Evolutionary conservation across 805 yeast species (phyloP).

Genomic region (Sugiyamaella mastotermitis): DNA sequence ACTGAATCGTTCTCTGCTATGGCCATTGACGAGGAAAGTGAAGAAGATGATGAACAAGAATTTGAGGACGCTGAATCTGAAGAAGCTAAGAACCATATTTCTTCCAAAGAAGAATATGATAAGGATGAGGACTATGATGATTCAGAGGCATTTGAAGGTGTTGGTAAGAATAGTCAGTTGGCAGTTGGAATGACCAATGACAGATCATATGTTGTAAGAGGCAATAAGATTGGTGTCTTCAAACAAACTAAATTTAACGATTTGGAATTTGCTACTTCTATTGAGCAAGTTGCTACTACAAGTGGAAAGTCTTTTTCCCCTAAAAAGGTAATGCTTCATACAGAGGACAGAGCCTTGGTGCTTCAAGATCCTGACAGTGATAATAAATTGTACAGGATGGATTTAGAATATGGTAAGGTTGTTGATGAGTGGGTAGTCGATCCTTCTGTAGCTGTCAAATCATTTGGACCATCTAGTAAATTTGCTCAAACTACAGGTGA

Average conservation of each 20-base stretch:
- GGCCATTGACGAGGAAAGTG: conserved; percentile 37
- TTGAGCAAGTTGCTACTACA: conserved; percentile 49
- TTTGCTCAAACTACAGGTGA: conserved; percentile 70
- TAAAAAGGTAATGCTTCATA: conserved; percentile 65
- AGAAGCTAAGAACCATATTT: conserved; percentile 25
- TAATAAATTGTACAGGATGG: conserved; percentile 61
- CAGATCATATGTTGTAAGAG: conserved; percentile 74
- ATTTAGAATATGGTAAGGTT: conserved; percentile 68
- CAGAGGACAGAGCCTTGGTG: conserved; percentile 63
- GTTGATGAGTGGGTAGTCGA: conserved; percentile 79
- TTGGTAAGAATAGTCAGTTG: conserved; percentile 54
- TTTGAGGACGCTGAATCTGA: conserved; percentile 34
- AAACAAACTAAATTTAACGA: conserved; percentile 46
- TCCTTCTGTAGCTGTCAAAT: conserved; percentile 41
- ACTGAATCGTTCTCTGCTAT: conserved; percentile 45
- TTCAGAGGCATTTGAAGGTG: conserved; percentile 21
- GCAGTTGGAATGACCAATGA: conserved; percentile 67
- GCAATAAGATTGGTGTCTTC: conserved; percentile 75
- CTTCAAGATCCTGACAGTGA: conserved; percentile 47
- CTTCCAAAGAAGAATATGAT: conserved; percentile 26
- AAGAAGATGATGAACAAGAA: conserved; percentile 26
- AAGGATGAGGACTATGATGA: conserved; percentile 25
- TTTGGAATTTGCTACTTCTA: conserved; percentile 61
- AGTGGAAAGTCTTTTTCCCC: conserved; percentile 52
- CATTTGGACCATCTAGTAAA: conserved; percentile 66